Evolutionary conservation across 2,329 filamentous ascomycete genomes (phyloP), one percentile per base, ranked within the genome.

Genomic region (Phymatotrichopsis omnivora): DNA sequence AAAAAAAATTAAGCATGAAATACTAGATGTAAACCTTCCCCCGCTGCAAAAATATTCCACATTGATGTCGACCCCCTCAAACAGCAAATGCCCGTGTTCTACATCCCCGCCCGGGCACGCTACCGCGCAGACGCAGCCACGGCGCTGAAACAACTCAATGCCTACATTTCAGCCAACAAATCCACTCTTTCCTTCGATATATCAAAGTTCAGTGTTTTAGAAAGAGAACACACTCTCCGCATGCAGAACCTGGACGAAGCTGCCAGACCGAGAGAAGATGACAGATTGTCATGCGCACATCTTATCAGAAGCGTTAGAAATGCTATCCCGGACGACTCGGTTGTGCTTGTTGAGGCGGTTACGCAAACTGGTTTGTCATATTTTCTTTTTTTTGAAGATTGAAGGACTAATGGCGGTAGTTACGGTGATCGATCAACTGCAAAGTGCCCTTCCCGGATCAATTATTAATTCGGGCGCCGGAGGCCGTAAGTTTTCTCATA

Each of bases 341-440:
- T 89, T 49, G 89, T 75, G 67, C 79, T 77, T 2, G 68, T 91
- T 32, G 84, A 91, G 63, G 78, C 84, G 0, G 84, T 91, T 1
- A 91, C 84, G 0, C 76, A 82, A 47, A 77, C 78, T 0, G 63
- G 62, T 0, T 72, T 77, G 17, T 27, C 35, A n/a, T n/a, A 10
- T 39, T 29, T 27, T 4, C 16, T 8, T 3, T 39, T 8, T 10
- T n/a, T n/a, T n/a, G n/a, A n/a, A n/a, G n/a, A n/a, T n/a, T n/a
- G n/a, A n/a, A n/a, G n/a, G n/a, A 35, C 32, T 17, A n/a, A 23
- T 7, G 27, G 14, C 24, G 7, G 17, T 19, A n/a, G 53, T 51
- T n/a, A 44, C 49, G 22, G 76, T 86, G 1, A 71, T 75, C 20
- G 81, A 91, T 54, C 82, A 86, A 53, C 65, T 91, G 6, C 76